Base-by-base conservation (phyloP, 2,329 filamentous ascomycete species). In the Aschersonia sp. region DNA sequence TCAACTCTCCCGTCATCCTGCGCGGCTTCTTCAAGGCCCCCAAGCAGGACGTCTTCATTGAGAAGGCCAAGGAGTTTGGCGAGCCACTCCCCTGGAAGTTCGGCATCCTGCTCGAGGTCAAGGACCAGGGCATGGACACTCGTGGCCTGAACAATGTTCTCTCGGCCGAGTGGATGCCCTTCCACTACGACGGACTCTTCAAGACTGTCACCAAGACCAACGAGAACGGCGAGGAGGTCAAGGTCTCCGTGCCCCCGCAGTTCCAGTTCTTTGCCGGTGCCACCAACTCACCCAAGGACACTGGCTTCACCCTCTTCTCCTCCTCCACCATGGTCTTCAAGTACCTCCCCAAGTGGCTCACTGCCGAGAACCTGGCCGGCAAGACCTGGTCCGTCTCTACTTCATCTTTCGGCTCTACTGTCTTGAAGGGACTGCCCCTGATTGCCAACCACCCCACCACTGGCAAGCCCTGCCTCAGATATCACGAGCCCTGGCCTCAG, bases 111-210 rank as follows among this genome's bases (percentile, higher is more conserved):
- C 64, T 73, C 1, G 69, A 74, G 46, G 70, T 76, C 40, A 73
- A 72, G 51, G 72, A 75, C 51, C 61, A 62, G 2, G 71, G 69
- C 0, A 56, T 58, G 1, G 63, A 70, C 5, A 64, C 66, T 0
- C 59, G 63, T 9, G 65, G 68, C 0, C 58, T 69, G 22, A 77
- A 76, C 51, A 76, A 76, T 41, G 71, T 77, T 3, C 62, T 75
- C 2, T 74, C 70, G 0, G 64, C 67, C 2, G 73, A 76, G 49
- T 69, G 69, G 51, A 76, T 78, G 73, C 74, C 75, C 0, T 75
- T 75, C 57, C 75, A 78, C 52, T 78, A 69, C 39, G 75, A 78
- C 45, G 75, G 75, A 0, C 58, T 77, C 31, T 78, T 77, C 63
- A 77, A 76, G 54, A 70, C 72, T 0, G 63, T 65, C 8, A 69